These are phyloP conservation scores for Tylopilus rubrobrunneus DNA, from an alignment of 768 basidiomycete species.

Conservation along the genomic window DNA sequence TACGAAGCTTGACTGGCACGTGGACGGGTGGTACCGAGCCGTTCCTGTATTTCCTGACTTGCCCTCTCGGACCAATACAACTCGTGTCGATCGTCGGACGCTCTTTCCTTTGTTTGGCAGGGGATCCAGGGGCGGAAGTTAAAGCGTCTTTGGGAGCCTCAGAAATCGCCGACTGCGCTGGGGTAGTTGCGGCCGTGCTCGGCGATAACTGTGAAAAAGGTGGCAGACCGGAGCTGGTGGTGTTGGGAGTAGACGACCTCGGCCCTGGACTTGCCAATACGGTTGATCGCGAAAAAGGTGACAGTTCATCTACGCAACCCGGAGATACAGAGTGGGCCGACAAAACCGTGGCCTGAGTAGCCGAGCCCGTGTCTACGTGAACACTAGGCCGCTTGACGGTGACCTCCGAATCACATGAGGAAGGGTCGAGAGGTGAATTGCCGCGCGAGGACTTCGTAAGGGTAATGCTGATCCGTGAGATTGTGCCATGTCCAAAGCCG, in stretches of 20 bases:
- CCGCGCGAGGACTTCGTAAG: slow-evolving; percentile 28
- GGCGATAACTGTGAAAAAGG: slow-evolving; percentile 29
- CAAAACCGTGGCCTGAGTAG: slow-evolving; percentile 17
- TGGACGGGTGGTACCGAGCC: slow-evolving; percentile 31
- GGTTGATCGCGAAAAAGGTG: slow-evolving; percentile 18
- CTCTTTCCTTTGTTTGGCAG: slow-evolving; percentile 25
- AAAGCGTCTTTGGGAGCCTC: slow-evolving; percentile 12
- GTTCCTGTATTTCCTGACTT: slow-evolving; percentile 30
- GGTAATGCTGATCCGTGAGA: slow-evolving; percentile 30
- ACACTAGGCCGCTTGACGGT: slow-evolving; percentile 27
- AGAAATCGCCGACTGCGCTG: slow-evolving; percentile 22
- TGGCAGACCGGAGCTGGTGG: slow-evolving; percentile 23
- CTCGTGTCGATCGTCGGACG: slow-evolving; percentile 32
- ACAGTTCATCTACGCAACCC: slow-evolving; percentile 19
- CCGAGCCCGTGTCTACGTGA: slow-evolving; percentile 26
- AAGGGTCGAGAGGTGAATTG: slow-evolving; percentile 23
- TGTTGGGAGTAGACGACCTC: slow-evolving; percentile 22
- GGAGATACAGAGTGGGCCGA: slow-evolving; percentile 12
- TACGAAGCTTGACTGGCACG: slow-evolving; percentile 27
- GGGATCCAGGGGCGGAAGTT: slow-evolving; percentile 12
- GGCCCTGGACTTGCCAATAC: slow-evolving; percentile 22
- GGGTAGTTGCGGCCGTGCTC: slow-evolving; percentile 26
- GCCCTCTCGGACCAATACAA: slow-evolving; percentile 29
- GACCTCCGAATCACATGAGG: slow-evolving; percentile 26
- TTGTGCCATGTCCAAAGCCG: slow-evolving; percentile 15